phyloP scores from a whole-genome alignment of 805 yeast genomes.

The Saccharomycopsis sp. region DNA sequence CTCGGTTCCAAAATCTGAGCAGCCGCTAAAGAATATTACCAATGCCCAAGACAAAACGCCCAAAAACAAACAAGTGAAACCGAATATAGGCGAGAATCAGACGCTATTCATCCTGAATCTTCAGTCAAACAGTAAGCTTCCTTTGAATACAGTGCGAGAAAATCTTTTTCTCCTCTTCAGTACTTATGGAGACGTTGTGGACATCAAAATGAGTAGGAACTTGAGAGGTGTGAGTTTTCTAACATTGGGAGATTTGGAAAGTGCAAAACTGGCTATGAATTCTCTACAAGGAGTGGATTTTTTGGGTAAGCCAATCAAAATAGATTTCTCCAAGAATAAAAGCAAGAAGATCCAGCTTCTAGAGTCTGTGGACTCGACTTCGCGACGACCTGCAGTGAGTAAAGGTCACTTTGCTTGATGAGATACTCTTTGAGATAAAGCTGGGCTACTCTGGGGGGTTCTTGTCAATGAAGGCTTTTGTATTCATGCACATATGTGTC shows the following conservation, averaged over 20 bases:
- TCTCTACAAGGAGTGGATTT: slow-evolving; percentile 39
- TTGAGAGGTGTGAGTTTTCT: slow-evolving; percentile 66
- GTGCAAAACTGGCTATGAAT: slow-evolving; percentile 46
- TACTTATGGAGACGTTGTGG: slow-evolving; percentile 59
- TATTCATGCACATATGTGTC: too few relatives aligned
- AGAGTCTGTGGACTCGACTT: too few relatives aligned
- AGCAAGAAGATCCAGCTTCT: slow-evolving; percentile 25
- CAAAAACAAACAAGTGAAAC: background rate
- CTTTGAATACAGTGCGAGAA: slow-evolving; percentile 32
- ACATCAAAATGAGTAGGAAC: slow-evolving; percentile 37
- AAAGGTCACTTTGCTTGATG: background rate
- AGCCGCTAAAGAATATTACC: too few relatives aligned
- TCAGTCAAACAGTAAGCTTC: background rate
- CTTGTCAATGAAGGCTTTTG: too few relatives aligned
- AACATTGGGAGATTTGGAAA: slow-evolving; percentile 40
- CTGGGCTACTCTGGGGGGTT: too few relatives aligned
- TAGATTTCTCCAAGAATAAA: slow-evolving; percentile 37
- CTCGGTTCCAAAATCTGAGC: too few relatives aligned
- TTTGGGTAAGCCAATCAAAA: slow-evolving; percentile 44
- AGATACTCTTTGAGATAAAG: too few relatives aligned
- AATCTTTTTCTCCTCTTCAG: slow-evolving; percentile 53
- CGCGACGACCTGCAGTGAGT: too few relatives aligned
- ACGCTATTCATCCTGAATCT: background rate
- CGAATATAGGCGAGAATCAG: background rate
- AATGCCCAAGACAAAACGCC: background rate